Evolutionary conservation across 805 yeast species (phyloP).

Genomic region (Spathaspora boniae): DNA sequence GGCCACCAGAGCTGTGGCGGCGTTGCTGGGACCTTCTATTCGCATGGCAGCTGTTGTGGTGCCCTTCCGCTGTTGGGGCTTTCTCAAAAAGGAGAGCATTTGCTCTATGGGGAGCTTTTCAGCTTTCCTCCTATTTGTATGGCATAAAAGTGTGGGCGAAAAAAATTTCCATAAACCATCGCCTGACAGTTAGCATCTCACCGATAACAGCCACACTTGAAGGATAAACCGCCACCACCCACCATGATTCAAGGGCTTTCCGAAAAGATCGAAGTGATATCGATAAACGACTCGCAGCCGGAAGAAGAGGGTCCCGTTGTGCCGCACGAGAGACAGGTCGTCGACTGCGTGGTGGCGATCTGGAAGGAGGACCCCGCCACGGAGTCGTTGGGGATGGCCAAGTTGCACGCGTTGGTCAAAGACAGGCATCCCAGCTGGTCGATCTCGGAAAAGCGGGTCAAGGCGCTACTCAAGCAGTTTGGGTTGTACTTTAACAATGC

Average conservation of each 20-base stretch:
- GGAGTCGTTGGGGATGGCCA: conserved; percentile 53
- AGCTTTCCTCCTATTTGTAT: too few species aligned
- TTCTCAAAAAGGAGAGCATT: too few species aligned
- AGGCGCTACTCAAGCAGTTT: conserved; percentile 49
- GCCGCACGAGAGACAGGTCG: conserved; percentile 60
- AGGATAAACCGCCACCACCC: too few species aligned
- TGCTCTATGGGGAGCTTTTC: too few species aligned
- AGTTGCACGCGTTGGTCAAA: conserved; percentile 51
- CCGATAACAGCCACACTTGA: too few species aligned
- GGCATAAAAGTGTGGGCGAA: too few species aligned
- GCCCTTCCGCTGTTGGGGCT: too few species aligned
- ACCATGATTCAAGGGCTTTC: conserved; percentile 8
- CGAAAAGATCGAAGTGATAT: conserved; percentile 31
- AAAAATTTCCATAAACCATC: too few species aligned
- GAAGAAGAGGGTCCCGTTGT: conserved; percentile 24
- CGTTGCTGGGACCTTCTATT: too few species aligned
- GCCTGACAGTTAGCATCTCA: too few species aligned
- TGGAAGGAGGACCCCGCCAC: conserved; percentile 69
- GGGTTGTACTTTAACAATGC: conserved; percentile 41
- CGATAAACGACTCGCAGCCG: conserved; percentile 30
- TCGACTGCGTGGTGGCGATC: conserved; percentile 55
- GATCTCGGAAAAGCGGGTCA: conserved; percentile 55
- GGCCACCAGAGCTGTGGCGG: too few species aligned
- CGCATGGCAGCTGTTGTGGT: too few species aligned
- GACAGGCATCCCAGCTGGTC: conserved; percentile 58